phyloP scores from a whole-genome alignment of 352 stramenopile species.

The Globisporangium recalcitrans region DNA sequence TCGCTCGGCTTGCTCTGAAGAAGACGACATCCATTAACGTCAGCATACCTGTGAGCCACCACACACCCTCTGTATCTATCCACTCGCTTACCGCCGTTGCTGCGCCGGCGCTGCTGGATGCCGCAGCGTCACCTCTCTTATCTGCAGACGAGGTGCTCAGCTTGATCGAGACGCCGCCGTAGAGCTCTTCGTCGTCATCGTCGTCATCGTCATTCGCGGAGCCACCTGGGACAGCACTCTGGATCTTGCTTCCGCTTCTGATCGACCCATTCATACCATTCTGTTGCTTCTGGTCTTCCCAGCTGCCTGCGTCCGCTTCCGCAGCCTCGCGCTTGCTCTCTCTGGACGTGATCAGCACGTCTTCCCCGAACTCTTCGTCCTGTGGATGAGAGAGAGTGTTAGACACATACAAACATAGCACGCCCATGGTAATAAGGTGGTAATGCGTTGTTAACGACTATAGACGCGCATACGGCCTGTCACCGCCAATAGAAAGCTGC shows the following conservation, averaged over 20 bases:
- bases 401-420: neutral
- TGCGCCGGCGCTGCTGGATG: slow-evolving; percentile 7
- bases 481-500: neutral
- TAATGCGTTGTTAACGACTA: no score
- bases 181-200: slow-evolving; percentile 76
- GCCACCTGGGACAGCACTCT: neutral
- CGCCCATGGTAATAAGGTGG: no score
- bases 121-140: slow-evolving; percentile 11
- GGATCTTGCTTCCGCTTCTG: neutral
- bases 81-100: neutral
- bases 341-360: slow-evolving; percentile 44
- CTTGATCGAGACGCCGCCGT: slow-evolving; percentile 73
- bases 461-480: neutral
- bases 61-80: no score
- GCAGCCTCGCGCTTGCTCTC: slow-evolving; percentile 15
- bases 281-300: slow-evolving; percentile 1
- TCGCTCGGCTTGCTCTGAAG: slow-evolving; percentile 4
- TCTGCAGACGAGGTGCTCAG: slow-evolving; percentile 31
- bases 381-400: slow-evolving; percentile 12
- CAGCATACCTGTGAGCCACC: neutral
- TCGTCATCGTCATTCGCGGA: slow-evolving; percentile 16
- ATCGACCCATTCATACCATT: neutral
- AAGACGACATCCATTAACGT: neutral
- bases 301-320: slow-evolving; percentile 9
- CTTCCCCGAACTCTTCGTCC: slow-evolving; percentile 80